A percentile compares a stretch with the other conserved stretches of the same genome.
These are phyloP conservation scores for Voacanga thouarsii DNA, from an alignment of 257 asterid species.

Conservation along the genomic window DNA sequence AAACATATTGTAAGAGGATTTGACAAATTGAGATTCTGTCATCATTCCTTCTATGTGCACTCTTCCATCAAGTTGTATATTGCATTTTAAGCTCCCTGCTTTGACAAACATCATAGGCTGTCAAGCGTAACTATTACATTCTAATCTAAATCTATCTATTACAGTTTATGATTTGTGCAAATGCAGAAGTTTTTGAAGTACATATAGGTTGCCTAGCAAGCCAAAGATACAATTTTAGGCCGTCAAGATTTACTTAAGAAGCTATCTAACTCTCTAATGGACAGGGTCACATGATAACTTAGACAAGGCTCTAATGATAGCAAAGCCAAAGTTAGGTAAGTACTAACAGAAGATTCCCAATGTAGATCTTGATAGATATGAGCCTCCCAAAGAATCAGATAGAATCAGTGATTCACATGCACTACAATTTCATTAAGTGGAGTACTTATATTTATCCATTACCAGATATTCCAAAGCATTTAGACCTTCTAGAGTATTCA, in stretches of 20 bases:
- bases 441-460: not conserved
- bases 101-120: not conserved
- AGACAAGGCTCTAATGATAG: not conserved
- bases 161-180: no score
- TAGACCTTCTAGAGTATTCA: not conserved
- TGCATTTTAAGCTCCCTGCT: constrained; percentile 35
- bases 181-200: not conserved
- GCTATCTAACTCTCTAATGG: not conserved
- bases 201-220: not conserved
- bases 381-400: not conserved
- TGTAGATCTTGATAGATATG: not conserved
- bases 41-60: constrained; percentile 42
- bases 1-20: constrained; percentile 27
- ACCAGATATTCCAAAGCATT: not conserved
- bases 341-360: not conserved
- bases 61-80: constrained; percentile 35
- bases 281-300: not conserved
- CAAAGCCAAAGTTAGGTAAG: not conserved
- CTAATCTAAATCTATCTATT: not conserved
- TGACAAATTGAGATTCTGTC: constrained; percentile 25
- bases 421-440: not conserved
- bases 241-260: not conserved
- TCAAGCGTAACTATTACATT: not conserved
- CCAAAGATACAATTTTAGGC: not conserved
- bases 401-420: not conserved